A percentile compares a stretch with the other conserved stretches of the same genome.
These are phyloP conservation scores for Ceratobasidium sp. DNA, from an alignment of 1,284 basidiomycete genomes.

Conservation along the genomic window DNA sequence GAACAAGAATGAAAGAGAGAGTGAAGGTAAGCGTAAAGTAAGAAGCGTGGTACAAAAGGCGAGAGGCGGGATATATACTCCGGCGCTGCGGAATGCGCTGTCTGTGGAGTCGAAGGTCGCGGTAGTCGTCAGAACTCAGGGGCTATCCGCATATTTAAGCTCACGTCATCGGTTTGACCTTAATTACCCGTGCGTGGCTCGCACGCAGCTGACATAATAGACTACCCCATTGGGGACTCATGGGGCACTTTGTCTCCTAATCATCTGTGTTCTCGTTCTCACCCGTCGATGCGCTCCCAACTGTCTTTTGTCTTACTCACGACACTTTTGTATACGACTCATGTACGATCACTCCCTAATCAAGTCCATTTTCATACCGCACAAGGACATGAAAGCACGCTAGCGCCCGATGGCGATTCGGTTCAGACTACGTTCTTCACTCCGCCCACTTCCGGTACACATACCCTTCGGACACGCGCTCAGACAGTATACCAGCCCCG, in stretches of 20 bases:
- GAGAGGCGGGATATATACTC: not conserved
- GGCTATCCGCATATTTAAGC: slow-evolving; percentile 21
- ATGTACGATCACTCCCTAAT: slow-evolving; percentile 35
- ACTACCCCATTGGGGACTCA: slow-evolving; percentile 7
- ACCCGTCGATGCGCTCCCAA: slow-evolving; percentile 24
- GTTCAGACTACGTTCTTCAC: slow-evolving; percentile 29
- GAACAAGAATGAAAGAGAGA: not conserved
- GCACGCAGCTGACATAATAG: slow-evolving; percentile 1
- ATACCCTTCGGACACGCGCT: slow-evolving; percentile 58
- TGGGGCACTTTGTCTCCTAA: not conserved
- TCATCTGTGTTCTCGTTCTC: slow-evolving; percentile 1
- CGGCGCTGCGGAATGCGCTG: slow-evolving; percentile 34
- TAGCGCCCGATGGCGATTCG: slow-evolving; percentile 17
- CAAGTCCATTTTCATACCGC: slow-evolving; percentile 11
- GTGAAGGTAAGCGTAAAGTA: not conserved
- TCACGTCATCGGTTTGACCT: not conserved
- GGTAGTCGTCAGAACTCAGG: slow-evolving; percentile 33
- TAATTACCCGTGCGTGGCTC: not conserved
- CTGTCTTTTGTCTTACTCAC: slow-evolving; percentile 25
- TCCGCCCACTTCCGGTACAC: not conserved
- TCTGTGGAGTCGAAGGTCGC: slow-evolving; percentile 26
- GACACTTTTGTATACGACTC: slow-evolving; percentile 16
- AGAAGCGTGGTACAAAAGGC: not conserved
- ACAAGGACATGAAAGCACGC: slow-evolving; percentile 31
- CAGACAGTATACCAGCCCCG: slow-evolving; percentile 73